A percentile compares a stretch with the other conserved stretches of the same genome.
These are phyloP conservation scores for Salinomyces thailandicus DNA, from an alignment of 2,329 filamentous ascomycete genomes.

Conservation along the genomic window DNA sequence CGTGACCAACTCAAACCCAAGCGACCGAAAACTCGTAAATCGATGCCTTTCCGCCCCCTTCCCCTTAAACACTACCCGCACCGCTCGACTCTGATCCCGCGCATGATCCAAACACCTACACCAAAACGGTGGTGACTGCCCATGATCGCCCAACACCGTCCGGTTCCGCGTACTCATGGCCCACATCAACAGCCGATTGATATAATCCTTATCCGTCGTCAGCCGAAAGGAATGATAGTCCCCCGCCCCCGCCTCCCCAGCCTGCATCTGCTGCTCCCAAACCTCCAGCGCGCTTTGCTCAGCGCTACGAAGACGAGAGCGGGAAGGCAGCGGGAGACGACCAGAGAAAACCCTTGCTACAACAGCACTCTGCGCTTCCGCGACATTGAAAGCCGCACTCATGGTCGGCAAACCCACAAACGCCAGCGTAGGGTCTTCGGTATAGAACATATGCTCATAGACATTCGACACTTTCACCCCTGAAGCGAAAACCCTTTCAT, in stretches of 20 bases:
- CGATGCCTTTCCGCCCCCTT: background rate
- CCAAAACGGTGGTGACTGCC: constrained; percentile 7
- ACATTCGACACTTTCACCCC: constrained; percentile 3
- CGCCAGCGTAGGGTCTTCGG: constrained; percentile 2
- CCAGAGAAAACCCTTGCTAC: constrained; percentile 4
- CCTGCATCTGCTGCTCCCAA: background rate
- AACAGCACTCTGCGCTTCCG: constrained; percentile 8
- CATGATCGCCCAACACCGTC: background rate
- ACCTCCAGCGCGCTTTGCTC: background rate
- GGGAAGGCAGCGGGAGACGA: background rate
- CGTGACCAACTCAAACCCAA: no score
- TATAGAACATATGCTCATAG: constrained; percentile 8
- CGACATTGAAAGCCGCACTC: constrained; percentile 7
- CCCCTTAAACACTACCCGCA: background rate
- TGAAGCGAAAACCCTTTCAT: constrained; percentile 1
- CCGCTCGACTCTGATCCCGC: background rate
- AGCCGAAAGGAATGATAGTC: background rate
- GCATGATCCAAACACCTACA: constrained; percentile 7
- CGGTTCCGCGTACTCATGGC: no score
- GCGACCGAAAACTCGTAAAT: background rate
- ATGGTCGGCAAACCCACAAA: constrained; percentile 6
- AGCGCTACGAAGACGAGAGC: background rate
- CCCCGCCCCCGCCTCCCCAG: no score
- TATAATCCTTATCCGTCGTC: background rate
- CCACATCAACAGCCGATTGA: background rate